Percentiles rank a stretch among this genome's conserved stretches.
phyloP scores from a whole-genome alignment of 192 early-diverging fungal genomes.

The Linderina pennispora region DNA sequence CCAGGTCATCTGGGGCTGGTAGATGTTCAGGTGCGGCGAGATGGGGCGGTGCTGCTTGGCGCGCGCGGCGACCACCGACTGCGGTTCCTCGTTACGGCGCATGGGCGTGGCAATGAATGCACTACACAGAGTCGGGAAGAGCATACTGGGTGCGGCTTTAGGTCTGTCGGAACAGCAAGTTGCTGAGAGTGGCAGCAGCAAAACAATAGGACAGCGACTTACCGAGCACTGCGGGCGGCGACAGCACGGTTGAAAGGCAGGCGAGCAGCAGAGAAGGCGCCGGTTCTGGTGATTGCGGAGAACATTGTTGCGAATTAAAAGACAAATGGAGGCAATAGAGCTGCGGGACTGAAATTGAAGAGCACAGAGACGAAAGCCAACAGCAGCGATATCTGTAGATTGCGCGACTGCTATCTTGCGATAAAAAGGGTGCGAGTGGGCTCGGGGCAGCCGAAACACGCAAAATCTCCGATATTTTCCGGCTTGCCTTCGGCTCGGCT shows the following conservation, averaged over 20 bases:
- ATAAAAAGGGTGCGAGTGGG: too few species aligned
- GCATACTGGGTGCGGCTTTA: too few species aligned
- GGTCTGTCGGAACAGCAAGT: not conserved
- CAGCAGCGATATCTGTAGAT: too few species aligned
- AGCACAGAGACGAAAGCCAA: not conserved
- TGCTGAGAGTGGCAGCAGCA: not conserved
- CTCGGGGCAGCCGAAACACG: too few species aligned
- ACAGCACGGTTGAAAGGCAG: constrained; percentile 9
- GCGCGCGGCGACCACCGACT: constrained; percentile 40
- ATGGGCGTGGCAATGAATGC: constrained; percentile 40
- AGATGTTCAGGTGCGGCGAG: constrained; percentile 82
- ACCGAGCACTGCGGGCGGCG: constrained; percentile 19
- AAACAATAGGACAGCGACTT: constrained; percentile 2
- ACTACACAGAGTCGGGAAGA: too few species aligned
- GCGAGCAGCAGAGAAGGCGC: constrained; percentile 17
- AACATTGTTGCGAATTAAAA: constrained; percentile 12
- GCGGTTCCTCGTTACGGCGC: constrained; percentile 23
- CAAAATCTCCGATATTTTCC: too few species aligned
- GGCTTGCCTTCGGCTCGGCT: too few species aligned
- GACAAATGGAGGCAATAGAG: not conserved
- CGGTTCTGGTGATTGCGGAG: constrained; percentile 22
- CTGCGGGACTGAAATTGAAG: not conserved
- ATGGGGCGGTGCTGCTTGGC: constrained; percentile 62
- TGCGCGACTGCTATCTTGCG: too few species aligned
- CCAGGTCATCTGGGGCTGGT: constrained; percentile 87